Percentiles rank a stretch among this genome's conserved stretches.
These are phyloP conservation scores for Trichoderma sp. DNA, from an alignment of 2,329 filamentous ascomycete genomes.

Conservation along the genomic window DNA sequence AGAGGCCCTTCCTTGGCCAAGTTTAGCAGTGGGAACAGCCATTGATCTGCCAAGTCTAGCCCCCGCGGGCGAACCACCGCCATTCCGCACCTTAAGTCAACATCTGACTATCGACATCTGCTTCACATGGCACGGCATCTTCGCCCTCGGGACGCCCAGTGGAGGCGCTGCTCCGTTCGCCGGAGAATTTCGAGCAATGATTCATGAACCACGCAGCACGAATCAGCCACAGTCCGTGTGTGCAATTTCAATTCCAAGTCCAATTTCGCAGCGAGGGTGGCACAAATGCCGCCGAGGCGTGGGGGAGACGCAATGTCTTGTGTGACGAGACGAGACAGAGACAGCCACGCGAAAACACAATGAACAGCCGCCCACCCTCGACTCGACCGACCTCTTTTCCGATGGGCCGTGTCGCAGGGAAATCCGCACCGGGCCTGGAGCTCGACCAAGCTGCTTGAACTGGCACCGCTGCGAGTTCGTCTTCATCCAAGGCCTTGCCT, in stretches of 20 bases:
- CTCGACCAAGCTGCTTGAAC: not conserved
- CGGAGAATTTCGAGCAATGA: not conserved
- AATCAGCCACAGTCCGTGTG: not conserved
- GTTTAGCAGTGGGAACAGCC: not conserved
- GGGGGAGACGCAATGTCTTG: conserved; percentile 12
- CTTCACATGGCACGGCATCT: not conserved
- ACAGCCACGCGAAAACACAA: conserved; percentile 17
- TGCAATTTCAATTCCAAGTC: not conserved
- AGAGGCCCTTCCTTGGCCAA: not conserved
- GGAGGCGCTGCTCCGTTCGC: not conserved
- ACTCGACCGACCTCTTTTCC: not conserved
- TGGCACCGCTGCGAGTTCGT: not conserved
- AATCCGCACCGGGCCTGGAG: not conserved
- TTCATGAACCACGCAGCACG: not conserved
- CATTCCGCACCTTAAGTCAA: not conserved
- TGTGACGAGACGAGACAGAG: too few species aligned
- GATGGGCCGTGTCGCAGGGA: not conserved
- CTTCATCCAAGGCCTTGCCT: not conserved
- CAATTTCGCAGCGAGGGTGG: not conserved
- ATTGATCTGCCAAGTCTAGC: not conserved
- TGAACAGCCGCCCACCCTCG: not conserved
- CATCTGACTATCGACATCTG: not conserved
- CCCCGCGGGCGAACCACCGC: not conserved
- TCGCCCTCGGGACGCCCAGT: not conserved
- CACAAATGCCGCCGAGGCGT: not conserved